Percentiles rank a stretch among this genome's conserved stretches.
Conservation (phyloP, 768 basidiomycete species). For the Lyophyllum semitale region DNA sequence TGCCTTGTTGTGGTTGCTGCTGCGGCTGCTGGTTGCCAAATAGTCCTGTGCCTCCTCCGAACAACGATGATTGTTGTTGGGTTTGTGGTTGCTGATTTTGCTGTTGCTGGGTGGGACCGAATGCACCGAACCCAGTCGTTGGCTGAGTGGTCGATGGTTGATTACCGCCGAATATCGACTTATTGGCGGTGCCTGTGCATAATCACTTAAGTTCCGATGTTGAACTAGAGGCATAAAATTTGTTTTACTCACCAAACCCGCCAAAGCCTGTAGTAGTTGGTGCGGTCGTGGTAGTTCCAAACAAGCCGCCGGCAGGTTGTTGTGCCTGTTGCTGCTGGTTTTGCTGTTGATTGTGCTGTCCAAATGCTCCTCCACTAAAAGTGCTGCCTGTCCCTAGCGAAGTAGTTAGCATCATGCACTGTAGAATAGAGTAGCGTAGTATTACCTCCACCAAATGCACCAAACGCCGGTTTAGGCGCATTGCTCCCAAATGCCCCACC, state of each 20-base stretch:
- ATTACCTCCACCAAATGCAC: slow-evolving; percentile 14
- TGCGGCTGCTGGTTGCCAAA: slow-evolving; percentile 43
- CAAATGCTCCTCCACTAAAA: slow-evolving; percentile 35
- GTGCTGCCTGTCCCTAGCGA: slow-evolving; percentile 19
- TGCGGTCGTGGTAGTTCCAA: slow-evolving; percentile 30
- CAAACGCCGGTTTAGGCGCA: slow-evolving; percentile 19
- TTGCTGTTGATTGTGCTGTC: slow-evolving; percentile 31
- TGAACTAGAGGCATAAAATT: not conserved
- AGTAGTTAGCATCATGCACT: not conserved
- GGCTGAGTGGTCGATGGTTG: slow-evolving; percentile 40
- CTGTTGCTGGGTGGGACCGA: slow-evolving; percentile 34
- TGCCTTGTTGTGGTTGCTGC: slow-evolving; percentile 21
- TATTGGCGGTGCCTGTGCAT: slow-evolving; percentile 21
- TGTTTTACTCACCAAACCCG: slow-evolving; percentile 30
- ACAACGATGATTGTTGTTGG: slow-evolving; percentile 25
- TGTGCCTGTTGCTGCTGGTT: slow-evolving; percentile 35
- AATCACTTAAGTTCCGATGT: not conserved
- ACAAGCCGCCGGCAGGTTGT: slow-evolving; percentile 30
- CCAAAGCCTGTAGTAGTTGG: slow-evolving; percentile 39
- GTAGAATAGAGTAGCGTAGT: not conserved
- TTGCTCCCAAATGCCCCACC: slow-evolving; percentile 33
- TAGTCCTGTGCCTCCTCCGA: slow-evolving; percentile 31
- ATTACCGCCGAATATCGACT: slow-evolving; percentile 44
- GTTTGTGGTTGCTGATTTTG: slow-evolving; percentile 34
- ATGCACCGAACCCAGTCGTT: slow-evolving; percentile 39